Evolutionary conservation across 1,139 yeast genomes (phyloP), one percentile per base, ranked within the genome.

Genomic region (Pichia sp.): DNA sequence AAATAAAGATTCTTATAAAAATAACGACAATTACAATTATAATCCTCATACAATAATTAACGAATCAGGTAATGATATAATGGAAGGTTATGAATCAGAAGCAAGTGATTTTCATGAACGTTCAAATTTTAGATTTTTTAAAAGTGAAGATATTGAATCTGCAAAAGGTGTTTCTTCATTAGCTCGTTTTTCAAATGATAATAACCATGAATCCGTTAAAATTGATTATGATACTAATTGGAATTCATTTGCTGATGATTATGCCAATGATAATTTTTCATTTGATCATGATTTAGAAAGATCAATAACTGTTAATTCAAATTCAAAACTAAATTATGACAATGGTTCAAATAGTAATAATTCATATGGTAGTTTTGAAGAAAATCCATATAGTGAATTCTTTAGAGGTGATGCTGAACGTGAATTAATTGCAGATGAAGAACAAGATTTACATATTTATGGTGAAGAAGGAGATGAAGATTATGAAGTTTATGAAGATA

Each of bases 151-250:
- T 53, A 79, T 91, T 36, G 89, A 83, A 54, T 69, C 71, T 46
- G 96, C 97, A 1, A 93, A 84, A 41, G 96, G 96, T 36, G 67
- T 93, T 1, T 83, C 94, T 1, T 85, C 93, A 1, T 64, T 83
- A 51, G 88, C 83, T 42, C 71, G 70, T 44, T 31, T 40, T 8
- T 31, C 32, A 3, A 63, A 72, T 20, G 45, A 45, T 30, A 75
- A 70, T 38, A 63, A 63, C n/a, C 56, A 59, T 6, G 64, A 58
- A 46, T 74, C 76, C 50, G 46, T 53, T 6, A 70, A 70, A 4
- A 72, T 76, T 13, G 81, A 77, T 53, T 78, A 78, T 54, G 81
- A 82, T 55, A 79, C 86, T 19, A 70, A 77, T 50, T 82, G 93
- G 91, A 85, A 78, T 41, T 70, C 74, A 23, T 75, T 67, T 50